A percentile compares a stretch with the other conserved stretches of the same genome.
Conservation (phyloP, 148 eudicot genomes). For the Vaccinium macrocarpon region DNA sequence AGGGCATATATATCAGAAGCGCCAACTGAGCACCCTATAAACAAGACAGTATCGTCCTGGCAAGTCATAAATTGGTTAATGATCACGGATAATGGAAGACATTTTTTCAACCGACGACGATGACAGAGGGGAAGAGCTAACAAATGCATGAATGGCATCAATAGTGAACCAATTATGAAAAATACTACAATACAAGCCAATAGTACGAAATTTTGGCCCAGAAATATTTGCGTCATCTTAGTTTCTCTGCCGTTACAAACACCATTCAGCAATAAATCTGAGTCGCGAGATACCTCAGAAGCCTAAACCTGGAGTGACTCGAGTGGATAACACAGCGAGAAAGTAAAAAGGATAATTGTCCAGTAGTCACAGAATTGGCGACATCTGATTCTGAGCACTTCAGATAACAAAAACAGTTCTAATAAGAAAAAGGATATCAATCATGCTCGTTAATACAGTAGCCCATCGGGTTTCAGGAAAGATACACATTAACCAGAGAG, state of each 20-base stretch:
- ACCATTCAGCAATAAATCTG: background rate
- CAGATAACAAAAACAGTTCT: background rate
- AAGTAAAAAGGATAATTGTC: background rate
- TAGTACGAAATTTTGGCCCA: background rate
- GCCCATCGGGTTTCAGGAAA: background rate
- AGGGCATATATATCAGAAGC: background rate
- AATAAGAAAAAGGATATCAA: background rate
- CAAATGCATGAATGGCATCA: no score
- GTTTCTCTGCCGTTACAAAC: background rate
- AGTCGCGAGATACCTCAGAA: background rate
- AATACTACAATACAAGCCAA: background rate
- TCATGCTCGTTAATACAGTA: background rate
- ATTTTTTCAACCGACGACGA: no score
- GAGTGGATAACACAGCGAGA: background rate
- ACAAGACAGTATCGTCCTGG: background rate
- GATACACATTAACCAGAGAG: background rate
- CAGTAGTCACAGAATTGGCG: background rate
- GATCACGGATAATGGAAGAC: no score
- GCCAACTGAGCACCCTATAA: background rate
- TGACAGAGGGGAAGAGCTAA: no score
- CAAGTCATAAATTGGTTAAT: background rate
- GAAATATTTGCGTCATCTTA: background rate
- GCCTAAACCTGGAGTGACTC: background rate
- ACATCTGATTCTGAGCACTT: background rate
- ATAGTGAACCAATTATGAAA: background rate